Evolutionary conservation across 1,139 yeast genomes (phyloP).

Genomic region (Pneumocystis oryctolagi): DNA sequence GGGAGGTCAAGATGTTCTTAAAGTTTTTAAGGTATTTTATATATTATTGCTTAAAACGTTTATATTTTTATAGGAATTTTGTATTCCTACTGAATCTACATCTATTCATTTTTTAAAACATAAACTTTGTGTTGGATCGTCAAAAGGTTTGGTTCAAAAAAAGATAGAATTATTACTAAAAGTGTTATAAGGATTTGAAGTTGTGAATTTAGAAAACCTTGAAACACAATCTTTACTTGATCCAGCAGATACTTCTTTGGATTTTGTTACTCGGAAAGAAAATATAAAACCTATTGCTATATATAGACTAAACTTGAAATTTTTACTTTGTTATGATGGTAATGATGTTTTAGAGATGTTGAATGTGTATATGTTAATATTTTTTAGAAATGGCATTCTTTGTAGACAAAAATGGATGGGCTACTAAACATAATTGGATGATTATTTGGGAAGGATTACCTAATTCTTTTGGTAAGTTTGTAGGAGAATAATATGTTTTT

Average conservation of each 20-base stretch:
- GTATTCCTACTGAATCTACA: conserved; percentile 75
- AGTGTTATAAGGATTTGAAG: conserved; percentile 55
- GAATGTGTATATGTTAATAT: conserved; percentile 18
- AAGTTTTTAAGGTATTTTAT: conserved; percentile 35
- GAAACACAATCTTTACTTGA: conserved; percentile 67
- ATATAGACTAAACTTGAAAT: conserved; percentile 76
- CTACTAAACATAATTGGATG: conserved; percentile 86
- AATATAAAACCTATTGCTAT: conserved; percentile 79
- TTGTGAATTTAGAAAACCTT: conserved; percentile 63
- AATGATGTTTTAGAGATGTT: background rate
- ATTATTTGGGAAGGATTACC: conserved; percentile 96
- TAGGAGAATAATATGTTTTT: background rate
- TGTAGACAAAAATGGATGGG: conserved; percentile 92
- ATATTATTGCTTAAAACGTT: background rate
- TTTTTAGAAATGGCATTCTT: conserved; percentile 88
- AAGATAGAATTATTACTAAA: background rate
- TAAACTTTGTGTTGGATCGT: conserved; percentile 84
- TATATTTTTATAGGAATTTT: conserved; percentile 37
- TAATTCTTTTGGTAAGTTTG: conserved; percentile 40
- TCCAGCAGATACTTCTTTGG: conserved; percentile 92
- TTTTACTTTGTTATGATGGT: conserved; percentile 34
- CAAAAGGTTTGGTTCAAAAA: conserved; percentile 29
- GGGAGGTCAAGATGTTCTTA: conserved; percentile 36
- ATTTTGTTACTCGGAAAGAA: conserved; percentile 82
- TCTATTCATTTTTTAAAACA: conserved; percentile 82